Conservation (phyloP, 352 stramenopile species). For the Pythium diclinum region DNA sequence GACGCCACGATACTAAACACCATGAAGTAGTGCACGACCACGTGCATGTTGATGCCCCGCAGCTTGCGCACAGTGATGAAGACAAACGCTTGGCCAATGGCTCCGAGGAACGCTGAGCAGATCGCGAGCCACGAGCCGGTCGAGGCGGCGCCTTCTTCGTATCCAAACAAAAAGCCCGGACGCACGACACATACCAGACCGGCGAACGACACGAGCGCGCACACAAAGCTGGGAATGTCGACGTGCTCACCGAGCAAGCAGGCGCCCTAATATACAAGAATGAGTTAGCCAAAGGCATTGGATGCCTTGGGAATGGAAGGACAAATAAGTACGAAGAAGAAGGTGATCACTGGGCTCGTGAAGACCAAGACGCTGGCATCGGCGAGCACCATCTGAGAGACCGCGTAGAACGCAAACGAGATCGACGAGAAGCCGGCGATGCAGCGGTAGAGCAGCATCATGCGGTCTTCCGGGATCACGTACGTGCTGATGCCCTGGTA, state of each 20-base stretch:
- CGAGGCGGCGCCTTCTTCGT: conserved; percentile 36
- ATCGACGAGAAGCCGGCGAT: conserved; percentile 70
- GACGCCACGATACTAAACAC: conserved; percentile 50
- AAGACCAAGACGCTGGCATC: conserved; percentile 76
- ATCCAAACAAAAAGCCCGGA: conserved; percentile 40
- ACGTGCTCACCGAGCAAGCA: conserved; percentile 34
- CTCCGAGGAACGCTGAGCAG: conserved; percentile 46
- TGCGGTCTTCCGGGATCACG: conserved; percentile 43
- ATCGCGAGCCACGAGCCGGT: conserved; percentile 54
- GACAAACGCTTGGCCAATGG: conserved; percentile 62
- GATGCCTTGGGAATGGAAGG: background rate
- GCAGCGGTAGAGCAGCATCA: conserved; percentile 64
- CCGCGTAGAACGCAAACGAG: conserved; percentile 68
- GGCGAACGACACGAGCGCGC: conserved; percentile 33
- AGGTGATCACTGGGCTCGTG: conserved; percentile 66
- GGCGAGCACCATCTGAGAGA: conserved; percentile 78
- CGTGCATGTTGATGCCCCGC: conserved; percentile 47
- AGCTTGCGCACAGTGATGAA: conserved; percentile 70
- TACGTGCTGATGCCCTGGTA: conserved; percentile 52
- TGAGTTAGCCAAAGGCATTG: background rate
- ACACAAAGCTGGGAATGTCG: conserved; percentile 27
- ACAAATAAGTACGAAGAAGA: conserved; percentile 50
- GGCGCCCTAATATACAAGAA: conserved; percentile 10
- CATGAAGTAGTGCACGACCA: conserved; percentile 84
- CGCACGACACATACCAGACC: conserved; percentile 43